Conservation (phyloP, 164 flowering plant genomes). For the Aristolochia californica region DNA sequence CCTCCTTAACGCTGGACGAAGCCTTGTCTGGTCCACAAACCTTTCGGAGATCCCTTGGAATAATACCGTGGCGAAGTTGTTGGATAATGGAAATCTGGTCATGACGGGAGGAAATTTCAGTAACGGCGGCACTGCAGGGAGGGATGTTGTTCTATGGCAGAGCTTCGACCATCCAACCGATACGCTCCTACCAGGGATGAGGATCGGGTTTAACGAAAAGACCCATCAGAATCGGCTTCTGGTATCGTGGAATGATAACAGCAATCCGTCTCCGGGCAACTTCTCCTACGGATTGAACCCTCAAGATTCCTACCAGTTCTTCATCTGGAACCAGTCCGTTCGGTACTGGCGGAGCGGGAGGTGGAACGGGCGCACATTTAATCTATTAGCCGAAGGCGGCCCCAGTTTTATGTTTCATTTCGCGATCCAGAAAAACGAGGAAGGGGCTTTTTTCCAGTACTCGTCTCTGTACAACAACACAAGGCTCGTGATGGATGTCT, state of each 20-base stretch:
- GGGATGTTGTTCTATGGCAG: conserved; percentile 13
- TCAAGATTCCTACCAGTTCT: not conserved
- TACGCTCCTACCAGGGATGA: conserved; percentile 10
- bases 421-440: not conserved
- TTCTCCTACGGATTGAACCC: conserved; percentile 5
- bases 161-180: conserved; percentile 16
- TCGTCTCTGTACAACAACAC: conserved; percentile 2
- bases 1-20: not conserved
- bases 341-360: conserved; percentile 16
- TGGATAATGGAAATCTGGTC: not conserved
- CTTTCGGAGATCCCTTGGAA: not conserved
- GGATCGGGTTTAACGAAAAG: not conserved
- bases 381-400: conserved; percentile 1
- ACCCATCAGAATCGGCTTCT: not conserved
- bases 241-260: conserved; percentile 7
- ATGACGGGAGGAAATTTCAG: not conserved
- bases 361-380: conserved; percentile 10
- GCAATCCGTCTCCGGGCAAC: conserved; percentile 10
- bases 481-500: not conserved
- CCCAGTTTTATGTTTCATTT: conserved; percentile 3
- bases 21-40: not conserved
- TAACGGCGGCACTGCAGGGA: too few species aligned
- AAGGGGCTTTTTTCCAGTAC: conserved; percentile 1
- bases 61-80: not conserved
- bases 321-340: conserved; percentile 2